phyloP scores from a whole-genome alignment of 164 flowering plant genomes.

The Warburgia ugandensis region DNA sequence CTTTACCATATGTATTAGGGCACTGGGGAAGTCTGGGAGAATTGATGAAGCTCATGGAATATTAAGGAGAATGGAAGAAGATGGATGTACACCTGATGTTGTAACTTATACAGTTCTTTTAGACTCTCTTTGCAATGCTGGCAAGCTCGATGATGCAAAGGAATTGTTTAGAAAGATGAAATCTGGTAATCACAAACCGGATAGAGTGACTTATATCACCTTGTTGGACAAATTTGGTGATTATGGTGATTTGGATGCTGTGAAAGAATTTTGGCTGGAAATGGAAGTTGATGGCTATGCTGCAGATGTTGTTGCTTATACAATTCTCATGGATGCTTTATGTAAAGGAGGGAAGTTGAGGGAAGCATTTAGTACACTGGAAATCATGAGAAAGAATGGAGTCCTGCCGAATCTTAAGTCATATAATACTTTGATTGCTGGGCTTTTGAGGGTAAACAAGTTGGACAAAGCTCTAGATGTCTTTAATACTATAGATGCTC shows the following conservation, averaged over 20 bases:
- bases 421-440: conserved; percentile 69
- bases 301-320: conserved; percentile 78
- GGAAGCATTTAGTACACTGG: conserved; percentile 60
- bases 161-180: conserved; percentile 65
- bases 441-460: conserved; percentile 54
- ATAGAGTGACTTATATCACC: conserved; percentile 78
- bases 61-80: conserved; percentile 69
- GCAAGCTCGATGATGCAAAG: conserved; percentile 55
- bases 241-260: conserved; percentile 50
- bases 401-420: conserved; percentile 70
- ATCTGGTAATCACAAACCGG: conserved; percentile 63
- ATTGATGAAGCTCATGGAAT: conserved; percentile 61
- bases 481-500: conserved; percentile 38
- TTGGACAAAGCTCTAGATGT: conserved; percentile 55
- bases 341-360: conserved; percentile 63
- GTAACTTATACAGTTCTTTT: conserved; percentile 84
- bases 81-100: conserved; percentile 87
- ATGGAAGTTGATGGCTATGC: conserved; percentile 84
- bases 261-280: conserved; percentile 57
- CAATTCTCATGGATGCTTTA: conserved; percentile 62
- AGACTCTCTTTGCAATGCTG: conserved; percentile 74
- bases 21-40: conserved; percentile 75
- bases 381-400: conserved; percentile 55
- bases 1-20: conserved; percentile 80
- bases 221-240: conserved; percentile 67